A percentile compares a stretch with the other conserved stretches of the same genome.
Evolutionary conservation across 352 stramenopile genomes (phyloP).

Genomic region (Phytophthora capsici): DNA sequence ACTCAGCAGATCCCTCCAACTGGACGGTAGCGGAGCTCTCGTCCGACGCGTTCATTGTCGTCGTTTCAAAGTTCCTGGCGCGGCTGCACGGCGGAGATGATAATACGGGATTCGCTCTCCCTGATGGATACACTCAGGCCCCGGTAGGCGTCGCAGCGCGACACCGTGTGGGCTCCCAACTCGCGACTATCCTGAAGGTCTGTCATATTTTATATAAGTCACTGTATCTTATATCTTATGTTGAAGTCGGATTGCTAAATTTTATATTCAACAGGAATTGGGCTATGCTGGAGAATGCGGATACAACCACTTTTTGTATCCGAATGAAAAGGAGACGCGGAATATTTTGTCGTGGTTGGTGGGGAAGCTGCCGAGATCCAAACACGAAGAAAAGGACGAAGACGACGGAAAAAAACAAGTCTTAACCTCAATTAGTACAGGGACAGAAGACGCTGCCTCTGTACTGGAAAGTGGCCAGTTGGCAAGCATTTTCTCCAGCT

Average conservation of each 20-base stretch:
- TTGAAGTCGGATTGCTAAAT: neutral
- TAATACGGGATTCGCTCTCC: conserved; percentile 35
- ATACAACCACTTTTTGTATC: conserved; percentile 92
- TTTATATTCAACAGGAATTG: conserved; percentile 50
- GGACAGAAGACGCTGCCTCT: neutral
- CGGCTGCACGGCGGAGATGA: conserved; percentile 39
- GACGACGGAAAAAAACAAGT: conserved; percentile 17
- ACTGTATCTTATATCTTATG: neutral
- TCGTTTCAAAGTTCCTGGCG: conserved; percentile 55
- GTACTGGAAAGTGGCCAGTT: conserved; percentile 20
- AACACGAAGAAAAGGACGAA: conserved; percentile 34
- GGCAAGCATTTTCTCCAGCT: conserved; percentile 51
- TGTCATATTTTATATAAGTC: conserved; percentile 1
- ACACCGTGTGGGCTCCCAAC: conserved; percentile 76
- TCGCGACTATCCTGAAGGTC: conserved; percentile 83
- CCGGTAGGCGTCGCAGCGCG: conserved; percentile 69
- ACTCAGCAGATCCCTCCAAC: neutral
- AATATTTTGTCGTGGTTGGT: conserved; percentile 86
- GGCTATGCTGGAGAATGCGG: conserved; percentile 86
- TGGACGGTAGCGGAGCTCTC: conserved; percentile 44
- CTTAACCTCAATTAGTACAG: neutral
- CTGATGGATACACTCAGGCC: conserved; percentile 15
- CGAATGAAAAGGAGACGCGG: conserved; percentile 81
- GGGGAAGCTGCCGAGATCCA: conserved; percentile 64
- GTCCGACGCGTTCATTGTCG: conserved; percentile 51